Base-by-base conservation (phyloP, 1,284 basidiomycete species). In the Ustilago trichophora region DNA sequence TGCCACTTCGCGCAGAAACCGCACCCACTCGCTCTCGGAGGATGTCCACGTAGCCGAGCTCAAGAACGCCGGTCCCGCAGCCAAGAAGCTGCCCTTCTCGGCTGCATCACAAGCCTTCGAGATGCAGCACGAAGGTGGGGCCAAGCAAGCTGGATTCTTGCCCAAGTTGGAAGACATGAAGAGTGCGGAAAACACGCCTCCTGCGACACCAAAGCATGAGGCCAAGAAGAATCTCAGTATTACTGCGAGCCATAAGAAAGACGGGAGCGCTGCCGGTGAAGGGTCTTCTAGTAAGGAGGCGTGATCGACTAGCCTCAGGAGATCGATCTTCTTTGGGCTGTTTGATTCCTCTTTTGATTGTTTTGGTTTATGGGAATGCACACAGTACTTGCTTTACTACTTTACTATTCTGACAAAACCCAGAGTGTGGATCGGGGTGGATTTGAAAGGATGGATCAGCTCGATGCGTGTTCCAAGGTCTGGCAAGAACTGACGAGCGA, bases 141-240 rank as follows among this genome's bases (percentile, higher is more conserved):
- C 40, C 40, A 41, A 53, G 44, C 48, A 69, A 43, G 54, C 60
- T 2, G 59, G 58, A 3, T 46, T 47, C 18, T 22, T 48, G 27
- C 65, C 70, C 12, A 42, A 41, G 49, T 32, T 73, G 54, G 62
- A 62, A 31, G 36, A 58, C n/a, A 73, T 73, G 71, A 56, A 53
- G 66, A 64, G 66, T 25, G 71, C 71, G 21, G 71, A 73, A 33
- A 58, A 59, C 25, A 73, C 71, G 33, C 71, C 71, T 8, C 63
- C 63, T 11, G 44, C 63, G 0, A 71, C 63, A 18, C 68, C 68
- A 16, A 49, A 38, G 37, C 35, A 49, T 25, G 63, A 66, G 24
- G 45, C 49, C 12, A 45, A 36, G 25, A 51, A 41, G 49, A 49
- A 16, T 10, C 38, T 42, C n/a, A 21, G 13, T 7, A n/a, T n/a